Evolutionary conservation across 2,329 filamentous ascomycete genomes (phyloP), one percentile per base, ranked within the genome.

Genomic region (Colletotrichum lindemuthianum): DNA sequence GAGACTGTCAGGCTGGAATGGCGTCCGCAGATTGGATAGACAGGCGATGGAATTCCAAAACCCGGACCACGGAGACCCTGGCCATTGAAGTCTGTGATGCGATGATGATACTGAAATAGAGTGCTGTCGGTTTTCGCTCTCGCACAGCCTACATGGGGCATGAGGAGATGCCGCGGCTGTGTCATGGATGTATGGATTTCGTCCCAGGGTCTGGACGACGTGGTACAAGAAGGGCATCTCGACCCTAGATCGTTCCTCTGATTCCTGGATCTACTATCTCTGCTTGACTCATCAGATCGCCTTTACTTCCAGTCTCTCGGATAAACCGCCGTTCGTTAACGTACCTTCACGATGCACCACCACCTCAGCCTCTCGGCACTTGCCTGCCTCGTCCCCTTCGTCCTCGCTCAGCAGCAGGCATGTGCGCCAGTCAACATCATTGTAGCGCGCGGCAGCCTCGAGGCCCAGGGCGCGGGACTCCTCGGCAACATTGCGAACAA

Each of bases 401-500:
- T 43, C 13, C 52, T 65, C 41, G 63, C 41, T 8, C 47, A 51
- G 47, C 60, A 52, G 33, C 39, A 60, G 41, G 40, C 59, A 16
- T 65, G 63, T 5, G 51, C 52, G 9, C 47, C 63, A 6, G 70
- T 80, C 36, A 76, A 79, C 72, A 73, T 81, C 55, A 69, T 81
- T 63, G 75, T 77, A 59, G 75, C 78, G 13, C 75, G 79, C 40
- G 79, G 78, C 41, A 78, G 76, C 12, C 58, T 49, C 36, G 79
- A 81, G 68, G 57, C 69, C 3, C 58, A 69, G 10, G 79, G 79
- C 15, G 44, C 72, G 6, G 79, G 79, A 16, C 67, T 70, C 49
- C 72, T 75, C 10, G 78, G 76, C n/a, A 65, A 60, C 10, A 59
- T 80, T 7, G 77, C 77, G 5, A 66, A 74, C 16, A 66, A 70